Base-by-base conservation (phyloP, 768 basidiomycete species). In the Xerocomus spinulosus region DNA sequence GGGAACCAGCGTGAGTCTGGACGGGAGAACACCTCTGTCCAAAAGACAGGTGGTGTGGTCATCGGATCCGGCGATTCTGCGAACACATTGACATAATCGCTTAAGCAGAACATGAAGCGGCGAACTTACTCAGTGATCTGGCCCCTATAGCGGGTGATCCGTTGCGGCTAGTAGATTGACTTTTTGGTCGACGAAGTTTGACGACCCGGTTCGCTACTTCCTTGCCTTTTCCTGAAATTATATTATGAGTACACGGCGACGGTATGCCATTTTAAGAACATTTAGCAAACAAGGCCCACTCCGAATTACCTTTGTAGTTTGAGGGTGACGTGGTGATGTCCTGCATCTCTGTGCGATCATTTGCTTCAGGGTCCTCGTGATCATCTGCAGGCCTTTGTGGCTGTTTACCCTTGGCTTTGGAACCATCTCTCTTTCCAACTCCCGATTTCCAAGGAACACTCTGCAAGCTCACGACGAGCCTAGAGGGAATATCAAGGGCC, bases 11-110 rank as follows among this genome's bases (percentile, higher is more conserved):
- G 81, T 13, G 77, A 81, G 69, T 96, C 92, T 7, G 93, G 82
- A 18, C 90, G 83, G 8, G 92, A 94, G 69, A 93, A 99, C 0
- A 96, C 90, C 67, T 99, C 96, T 0, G 88, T 90, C 96, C 96
- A 99, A 66, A 93, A 91, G 4, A 93, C 85, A 1, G 95, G 94
- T 3, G 92, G 84, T 9, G 82, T 82, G 44, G 53, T 74, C 30
- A 68, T 71, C 42, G 84, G 85, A 66, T 87, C 79, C 25, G 46
- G 53, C 2, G 62, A 52, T 43, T 54, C 66, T 66, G 50, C 9
- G 18, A 42, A 52, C 9, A 36, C 8, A 30, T 53, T 63, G 54
- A 59, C 61, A 60, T 51, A 57, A 56, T 49, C 54, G 48, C 52
- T 57, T 49, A 56, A 32, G 39, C n/a, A 62, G 59, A 32, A 41